Conservation (phyloP, 805 yeast species). For the Zygosaccharomyces bailii region DNA sequence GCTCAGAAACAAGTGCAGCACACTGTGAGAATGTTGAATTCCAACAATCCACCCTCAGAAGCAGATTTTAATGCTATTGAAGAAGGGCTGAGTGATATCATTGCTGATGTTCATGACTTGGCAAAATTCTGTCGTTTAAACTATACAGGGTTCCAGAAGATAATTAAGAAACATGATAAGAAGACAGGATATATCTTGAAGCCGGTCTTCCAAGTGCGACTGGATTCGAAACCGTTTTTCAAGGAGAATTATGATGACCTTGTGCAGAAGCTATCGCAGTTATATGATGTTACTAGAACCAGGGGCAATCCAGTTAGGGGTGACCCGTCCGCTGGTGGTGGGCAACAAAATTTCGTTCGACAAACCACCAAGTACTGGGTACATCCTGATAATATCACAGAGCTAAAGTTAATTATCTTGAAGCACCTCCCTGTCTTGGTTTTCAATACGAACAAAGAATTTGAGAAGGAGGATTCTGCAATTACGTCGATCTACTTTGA, state of each 20-base stretch:
- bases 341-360: conserved; percentile 95
- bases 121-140: conserved; percentile 91
- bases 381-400: conserved; percentile 97
- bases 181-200: conserved; percentile 73
- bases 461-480: conserved; percentile 90
- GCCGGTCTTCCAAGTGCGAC: conserved; percentile 90
- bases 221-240: conserved; percentile 92
- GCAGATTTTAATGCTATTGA: conserved; percentile 71
- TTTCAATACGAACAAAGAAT: conserved; percentile 92
- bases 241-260: conserved; percentile 89
- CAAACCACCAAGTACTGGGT: conserved; percentile 99
- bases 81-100: conserved; percentile 76
- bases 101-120: conserved; percentile 95
- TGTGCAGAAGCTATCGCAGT: conserved; percentile 82
- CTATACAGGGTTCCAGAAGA: conserved; percentile 96
- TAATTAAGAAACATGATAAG: conserved; percentile 94
- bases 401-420: conserved; percentile 83
- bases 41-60: conserved; percentile 51
- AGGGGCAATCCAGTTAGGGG: conserved; percentile 94
- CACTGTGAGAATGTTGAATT: conserved; percentile 55
- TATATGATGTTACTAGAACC: conserved; percentile 90
- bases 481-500: conserved; percentile 96
- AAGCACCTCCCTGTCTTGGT: conserved; percentile 97
- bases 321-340: conserved; percentile 97
- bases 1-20: conserved; percentile 68